Conservation (phyloP, 306 rosid genomes). For the Citrullus mucosospermus region DNA sequence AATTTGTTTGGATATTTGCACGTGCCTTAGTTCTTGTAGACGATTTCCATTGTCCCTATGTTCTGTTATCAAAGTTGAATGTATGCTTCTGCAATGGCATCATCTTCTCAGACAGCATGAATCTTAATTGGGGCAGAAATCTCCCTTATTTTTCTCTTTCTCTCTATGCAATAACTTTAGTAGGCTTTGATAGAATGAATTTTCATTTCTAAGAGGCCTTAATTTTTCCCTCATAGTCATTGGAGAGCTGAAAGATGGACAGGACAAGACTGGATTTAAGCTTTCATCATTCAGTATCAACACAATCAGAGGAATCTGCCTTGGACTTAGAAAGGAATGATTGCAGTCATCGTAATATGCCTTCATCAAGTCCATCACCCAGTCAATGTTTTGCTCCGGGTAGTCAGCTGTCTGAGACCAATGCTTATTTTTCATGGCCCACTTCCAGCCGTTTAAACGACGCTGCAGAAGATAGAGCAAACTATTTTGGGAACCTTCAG, state of each 20-base stretch:
- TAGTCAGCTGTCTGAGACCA: slow-evolving; percentile 84
- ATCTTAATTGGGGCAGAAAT: neutral
- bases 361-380: slow-evolving; percentile 59
- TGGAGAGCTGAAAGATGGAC: slow-evolving; percentile 76
- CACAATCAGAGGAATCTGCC: slow-evolving; percentile 80
- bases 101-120: neutral
- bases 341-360: slow-evolving; percentile 41
- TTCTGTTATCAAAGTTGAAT: neutral
- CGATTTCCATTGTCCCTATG: neutral
- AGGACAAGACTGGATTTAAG: slow-evolving; percentile 43
- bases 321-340: slow-evolving; percentile 70
- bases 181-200: neutral
- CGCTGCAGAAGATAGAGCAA: slow-evolving; percentile 84
- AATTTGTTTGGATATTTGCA: neutral
- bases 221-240: slow-evolving; percentile 3
- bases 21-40: neutral
- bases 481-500: slow-evolving; percentile 87
- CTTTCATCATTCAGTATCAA: slow-evolving; percentile 62
- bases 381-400: slow-evolving; percentile 67
- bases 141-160: neutral
- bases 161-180: neutral
- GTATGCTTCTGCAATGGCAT: neutral
- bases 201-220: slow-evolving; percentile 9
- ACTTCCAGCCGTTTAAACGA: slow-evolving; percentile 74
- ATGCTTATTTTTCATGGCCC: slow-evolving; percentile 97